phyloP scores from a whole-genome alignment of 495 filamentous ascomycete species.

The Xylaria nigripes region DNA sequence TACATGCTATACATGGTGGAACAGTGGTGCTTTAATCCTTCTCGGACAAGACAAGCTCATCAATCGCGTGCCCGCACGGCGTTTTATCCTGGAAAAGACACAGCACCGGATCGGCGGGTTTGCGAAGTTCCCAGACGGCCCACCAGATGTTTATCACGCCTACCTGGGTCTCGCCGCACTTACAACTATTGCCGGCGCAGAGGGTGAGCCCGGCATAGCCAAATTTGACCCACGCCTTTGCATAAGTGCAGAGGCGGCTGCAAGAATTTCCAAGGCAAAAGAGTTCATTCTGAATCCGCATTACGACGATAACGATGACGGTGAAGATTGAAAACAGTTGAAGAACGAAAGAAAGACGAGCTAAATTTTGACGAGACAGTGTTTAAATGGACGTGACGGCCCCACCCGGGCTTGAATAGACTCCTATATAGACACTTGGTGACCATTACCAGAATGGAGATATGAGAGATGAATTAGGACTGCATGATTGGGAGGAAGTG shows the following conservation, averaged over 20 bases:
- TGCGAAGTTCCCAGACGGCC: conserved; percentile 69
- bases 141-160: conserved; percentile 85
- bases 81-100: conserved; percentile 79
- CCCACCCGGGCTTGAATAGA: no score
- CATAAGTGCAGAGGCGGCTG: conserved; percentile 45
- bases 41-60: conserved; percentile 56
- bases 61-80: conserved; percentile 50
- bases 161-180: conserved; percentile 80
- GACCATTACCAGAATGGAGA: neutral
- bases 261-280: conserved; percentile 35
- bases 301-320: neutral
- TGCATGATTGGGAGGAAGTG: no score
- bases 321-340: neutral
- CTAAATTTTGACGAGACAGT: neutral
- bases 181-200: conserved; percentile 47
- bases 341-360: neutral
- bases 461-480: no score
- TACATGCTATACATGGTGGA: conserved; percentile 96
- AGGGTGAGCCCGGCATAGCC: conserved; percentile 42
- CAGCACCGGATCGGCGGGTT: conserved; percentile 90
- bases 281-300: conserved; percentile 19
- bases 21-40: conserved; percentile 60
- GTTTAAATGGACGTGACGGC: neutral
- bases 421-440: no score
- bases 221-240: conserved; percentile 63